Evolutionary conservation across 2,329 filamentous ascomycete species (phyloP).

Genomic region (Chaetomium globosum): DNA sequence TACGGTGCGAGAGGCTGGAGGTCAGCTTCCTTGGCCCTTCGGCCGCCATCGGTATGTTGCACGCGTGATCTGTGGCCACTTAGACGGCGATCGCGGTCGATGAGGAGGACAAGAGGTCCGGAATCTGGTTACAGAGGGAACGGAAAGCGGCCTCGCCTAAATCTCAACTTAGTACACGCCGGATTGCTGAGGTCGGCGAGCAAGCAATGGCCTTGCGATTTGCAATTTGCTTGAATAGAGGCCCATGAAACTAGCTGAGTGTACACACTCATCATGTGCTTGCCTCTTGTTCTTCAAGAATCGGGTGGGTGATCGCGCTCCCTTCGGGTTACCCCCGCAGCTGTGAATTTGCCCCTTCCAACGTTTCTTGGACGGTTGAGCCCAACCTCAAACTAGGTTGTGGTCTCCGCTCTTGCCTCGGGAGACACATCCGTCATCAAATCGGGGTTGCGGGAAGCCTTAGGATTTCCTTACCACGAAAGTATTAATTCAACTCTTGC

Average conservation of each 20-base stretch:
- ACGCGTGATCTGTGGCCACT: conserved; percentile 10
- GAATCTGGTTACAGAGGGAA: not conserved
- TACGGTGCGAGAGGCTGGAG: not conserved
- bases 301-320: not conserved
- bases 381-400: conserved; percentile 21
- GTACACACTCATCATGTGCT: conserved; percentile 4
- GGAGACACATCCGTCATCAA: not conserved
- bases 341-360: conserved; percentile 22
- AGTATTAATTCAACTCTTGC: not conserved
- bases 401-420: conserved; percentile 19
- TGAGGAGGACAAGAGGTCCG: not conserved
- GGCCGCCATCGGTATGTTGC: not conserved
- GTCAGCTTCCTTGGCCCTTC: not conserved
- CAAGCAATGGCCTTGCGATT: not conserved
- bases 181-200: not conserved
- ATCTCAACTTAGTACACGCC: not conserved
- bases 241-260: not conserved
- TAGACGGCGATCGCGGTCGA: not conserved
- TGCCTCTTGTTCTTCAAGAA: not conserved
- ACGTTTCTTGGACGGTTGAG: conserved; percentile 10
- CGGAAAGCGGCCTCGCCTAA: not conserved
- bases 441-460: not conserved
- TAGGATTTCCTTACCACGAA: not conserved
- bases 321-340: conserved; percentile 19
- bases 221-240: not conserved